Evolutionary conservation across 768 basidiomycete species (phyloP), one percentile per base, ranked within the genome.

Genomic region (Paxillus rubicundulus): DNA sequence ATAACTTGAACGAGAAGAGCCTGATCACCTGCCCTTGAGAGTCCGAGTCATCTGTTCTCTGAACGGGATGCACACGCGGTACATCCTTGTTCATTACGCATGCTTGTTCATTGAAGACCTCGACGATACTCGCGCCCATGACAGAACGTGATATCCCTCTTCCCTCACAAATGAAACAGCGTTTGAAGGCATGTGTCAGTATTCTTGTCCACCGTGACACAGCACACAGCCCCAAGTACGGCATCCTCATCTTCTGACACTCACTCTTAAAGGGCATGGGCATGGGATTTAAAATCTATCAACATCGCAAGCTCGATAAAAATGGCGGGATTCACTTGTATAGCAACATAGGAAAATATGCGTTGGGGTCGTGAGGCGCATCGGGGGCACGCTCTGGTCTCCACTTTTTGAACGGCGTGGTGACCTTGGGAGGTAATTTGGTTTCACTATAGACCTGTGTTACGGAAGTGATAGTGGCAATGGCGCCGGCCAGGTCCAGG

Each of bases 331-430:
- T 53, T 55, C 55, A 80, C 65, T 74, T 79, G 75, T 84, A 85
- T 53, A 91, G 65, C 40, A 74, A 62, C 89, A 92, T 90, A 10
- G 90, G 89, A 72, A 91, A 96, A 71, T 94, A 94, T 2, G 86
- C 75, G 62, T 86, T 69, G 40, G 86, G 84, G 53, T 85, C 85
- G 64, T 94, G 92, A 17, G 93, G 93, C n/a, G 90, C 84, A 61
- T 88, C 82, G 3, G 82, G 82, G 2, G 87, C 82, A 39, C 77
- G 71, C 64, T 84, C 71, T 5, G 92, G 88, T 34, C 74, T 72
- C 94, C 94, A 97, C 53, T 80, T 82, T 68, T 78, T 81, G 72
- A 80, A 78, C 1, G 87, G 68, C 24, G 73, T 79, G 17, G 91
- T 85, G n/a, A 90, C 75, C 3, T 72, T 70, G 21, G 93, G 93